Evolutionary conservation across 1,284 basidiomycete genomes (phyloP).

Genomic region (Flammula alnicola): DNA sequence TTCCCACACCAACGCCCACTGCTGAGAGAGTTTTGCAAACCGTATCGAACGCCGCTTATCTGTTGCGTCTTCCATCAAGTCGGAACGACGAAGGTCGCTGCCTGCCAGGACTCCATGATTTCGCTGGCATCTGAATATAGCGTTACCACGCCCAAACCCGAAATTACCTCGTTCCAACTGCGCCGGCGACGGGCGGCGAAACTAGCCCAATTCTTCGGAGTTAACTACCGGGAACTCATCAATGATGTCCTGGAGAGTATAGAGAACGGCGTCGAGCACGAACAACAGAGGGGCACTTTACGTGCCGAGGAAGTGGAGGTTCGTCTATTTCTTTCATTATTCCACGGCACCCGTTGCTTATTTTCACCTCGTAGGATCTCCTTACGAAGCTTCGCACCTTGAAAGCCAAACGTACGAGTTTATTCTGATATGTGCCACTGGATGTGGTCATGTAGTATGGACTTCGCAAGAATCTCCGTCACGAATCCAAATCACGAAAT

Average conservation of each 20-base stretch:
- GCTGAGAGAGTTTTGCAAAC: conserved; percentile 1
- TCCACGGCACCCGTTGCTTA: conserved; percentile 13
- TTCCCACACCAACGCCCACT: conserved; percentile 22
- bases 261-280: conserved; percentile 74
- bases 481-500: conserved; percentile 10
- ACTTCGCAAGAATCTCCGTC: not conserved
- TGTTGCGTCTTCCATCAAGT: conserved; percentile 46
- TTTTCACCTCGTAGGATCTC: conserved; percentile 52
- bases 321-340: conserved; percentile 28
- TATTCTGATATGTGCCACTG: too few species aligned
- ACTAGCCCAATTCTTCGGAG: conserved; percentile 82
- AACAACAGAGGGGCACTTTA: conserved; percentile 63
- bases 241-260: conserved; percentile 78
- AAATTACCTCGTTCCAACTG: conserved; percentile 63
- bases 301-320: conserved; percentile 73
- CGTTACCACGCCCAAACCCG: conserved; percentile 42
- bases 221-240: conserved; percentile 77
- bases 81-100: conserved; percentile 71
- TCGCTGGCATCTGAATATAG: conserved; percentile 60
- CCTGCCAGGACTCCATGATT: conserved; percentile 66
- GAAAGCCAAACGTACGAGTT: conserved; percentile 53
- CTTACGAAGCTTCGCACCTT: conserved; percentile 62
- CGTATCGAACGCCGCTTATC: conserved; percentile 36
- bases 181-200: conserved; percentile 77
- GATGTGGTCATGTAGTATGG: not conserved